Evolutionary conservation across 176 grass and related monocot species (phyloP).

Genomic region (Stipa capillata): DNA sequence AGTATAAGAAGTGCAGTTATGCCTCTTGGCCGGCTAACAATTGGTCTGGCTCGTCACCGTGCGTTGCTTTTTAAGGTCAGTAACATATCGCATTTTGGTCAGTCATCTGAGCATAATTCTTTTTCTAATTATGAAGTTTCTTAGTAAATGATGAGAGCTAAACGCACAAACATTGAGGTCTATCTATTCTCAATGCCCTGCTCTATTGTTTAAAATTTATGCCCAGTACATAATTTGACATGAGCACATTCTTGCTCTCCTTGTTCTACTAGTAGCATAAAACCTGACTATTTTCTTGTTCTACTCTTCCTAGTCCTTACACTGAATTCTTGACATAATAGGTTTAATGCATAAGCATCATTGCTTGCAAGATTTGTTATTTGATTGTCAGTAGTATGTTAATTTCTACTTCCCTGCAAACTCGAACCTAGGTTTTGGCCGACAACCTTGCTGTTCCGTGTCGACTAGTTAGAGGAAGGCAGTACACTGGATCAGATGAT

Average conservation of each 20-base stretch:
- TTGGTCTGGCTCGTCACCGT: conserved; percentile 89
- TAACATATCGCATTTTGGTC: background rate
- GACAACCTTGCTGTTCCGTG: conserved; percentile 77
- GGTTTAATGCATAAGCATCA: background rate
- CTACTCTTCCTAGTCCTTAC: background rate
- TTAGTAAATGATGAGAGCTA: background rate
- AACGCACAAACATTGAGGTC: background rate
- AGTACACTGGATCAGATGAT: conserved; percentile 95
- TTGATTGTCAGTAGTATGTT: background rate
- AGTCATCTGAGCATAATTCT: background rate
- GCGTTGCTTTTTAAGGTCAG: conserved; percentile 94
- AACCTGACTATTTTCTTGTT: conserved; percentile 1
- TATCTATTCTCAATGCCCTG: conserved; percentile 19
- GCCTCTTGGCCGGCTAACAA: conserved; percentile 61
- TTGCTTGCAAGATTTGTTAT: background rate
- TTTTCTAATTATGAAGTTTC: background rate
- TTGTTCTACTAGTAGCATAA: background rate
- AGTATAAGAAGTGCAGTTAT: conserved; percentile 53
- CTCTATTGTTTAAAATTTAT: conserved; percentile 4
- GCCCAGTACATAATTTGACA: background rate
- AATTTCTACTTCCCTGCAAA: conserved; percentile 17
- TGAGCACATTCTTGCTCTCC: background rate
- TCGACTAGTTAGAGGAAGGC: conserved; percentile 81
- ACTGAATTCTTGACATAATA: background rate
- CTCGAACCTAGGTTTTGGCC: conserved; percentile 64